Evolutionary conservation across 129 eudicot species (phyloP), one percentile per base, ranked within the genome.

Genomic region (Chrysanthemum seticuspe): DNA sequence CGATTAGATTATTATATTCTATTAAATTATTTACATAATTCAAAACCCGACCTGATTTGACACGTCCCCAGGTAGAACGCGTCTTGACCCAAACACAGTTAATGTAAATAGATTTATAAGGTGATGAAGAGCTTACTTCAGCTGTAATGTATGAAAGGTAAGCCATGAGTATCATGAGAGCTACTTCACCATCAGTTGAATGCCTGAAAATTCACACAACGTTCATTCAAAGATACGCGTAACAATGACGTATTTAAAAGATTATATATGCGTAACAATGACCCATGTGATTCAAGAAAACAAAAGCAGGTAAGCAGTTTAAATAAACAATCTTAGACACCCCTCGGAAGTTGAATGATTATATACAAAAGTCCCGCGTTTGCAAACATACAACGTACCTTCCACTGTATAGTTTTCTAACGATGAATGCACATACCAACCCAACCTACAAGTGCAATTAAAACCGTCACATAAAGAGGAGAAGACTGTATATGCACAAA

Each of bases 81-180:
- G 10, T 2, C 29, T 70, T 70, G 53, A 55, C 52, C 53, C 52
- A 11, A 34, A 34, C 51, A 16, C 65, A n/a, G 11, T 13, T 13
- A 19, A 49, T 12, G 25, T 21, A 10, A 34, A 48, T 11, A 25
- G 10, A 5, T 0, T 21, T 50, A 11, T 34, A 56, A 44, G 44
- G 34, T 45, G 68, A 58, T 58, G 31, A 3, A 47, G 44, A 23
- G 25, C 88, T 85, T 78, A 90, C 98, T 78, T 90, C 96, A 19
- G 98, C 96, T 66, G 83, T 81, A 65, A 88, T 79, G 74, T 94
- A 94, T 1, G 98, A 90, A 57, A 90, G 89, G 74, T 94, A 94
- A 53, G 98, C 93, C 98, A 90, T 87, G 45, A 94, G 83, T 21
- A 83, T 72, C 91, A 90, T 82, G 36, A 94, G 78, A 77, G 91